Conservation (phyloP, 2,329 filamentous ascomycete genomes). For the Phialocephala subalpina region DNA sequence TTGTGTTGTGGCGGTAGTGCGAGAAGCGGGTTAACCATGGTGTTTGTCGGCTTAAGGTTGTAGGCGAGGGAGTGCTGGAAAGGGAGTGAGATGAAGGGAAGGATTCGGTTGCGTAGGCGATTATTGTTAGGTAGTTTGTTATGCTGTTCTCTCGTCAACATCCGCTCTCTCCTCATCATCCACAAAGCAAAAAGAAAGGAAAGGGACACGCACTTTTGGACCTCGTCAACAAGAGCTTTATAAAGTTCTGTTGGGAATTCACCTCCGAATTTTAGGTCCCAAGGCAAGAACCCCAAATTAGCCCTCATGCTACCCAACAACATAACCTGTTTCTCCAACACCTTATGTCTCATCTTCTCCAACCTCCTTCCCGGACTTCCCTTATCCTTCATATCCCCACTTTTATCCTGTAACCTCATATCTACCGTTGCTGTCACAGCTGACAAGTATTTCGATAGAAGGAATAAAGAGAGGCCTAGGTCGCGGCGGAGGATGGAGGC, state of each 20-base stretch:
- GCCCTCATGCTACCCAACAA: constrained; percentile 66
- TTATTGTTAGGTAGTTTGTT: constrained; percentile 70
- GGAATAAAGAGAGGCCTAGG: constrained; percentile 71
- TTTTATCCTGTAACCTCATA: constrained; percentile 50
- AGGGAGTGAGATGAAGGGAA: constrained; percentile 39
- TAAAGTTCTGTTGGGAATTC: constrained; percentile 61
- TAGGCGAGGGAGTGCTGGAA: constrained; percentile 12
- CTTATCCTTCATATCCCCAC: constrained; percentile 51
- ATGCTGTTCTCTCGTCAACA: constrained; percentile 51
- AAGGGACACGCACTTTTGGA: constrained; percentile 25
- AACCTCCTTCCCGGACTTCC: constrained; percentile 25
- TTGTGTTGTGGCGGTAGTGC: constrained; percentile 59
- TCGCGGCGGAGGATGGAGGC: constrained; percentile 72
- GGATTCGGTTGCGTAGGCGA: constrained; percentile 67
- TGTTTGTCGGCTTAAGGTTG: constrained; percentile 30
- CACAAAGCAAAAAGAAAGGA: background rate
- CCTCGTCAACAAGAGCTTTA: constrained; percentile 24
- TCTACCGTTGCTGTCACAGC: constrained; percentile 72
- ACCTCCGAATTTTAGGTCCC: constrained; percentile 75
- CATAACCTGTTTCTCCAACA: constrained; percentile 71
- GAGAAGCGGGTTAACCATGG: constrained; percentile 55
- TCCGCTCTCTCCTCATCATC: constrained; percentile 1
- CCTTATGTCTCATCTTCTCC: constrained; percentile 25
- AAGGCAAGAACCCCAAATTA: constrained; percentile 69
- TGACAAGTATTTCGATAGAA: constrained; percentile 77